Conservation (phyloP, 1,284 basidiomycete species). For the Salmacisia buchloeana region DNA sequence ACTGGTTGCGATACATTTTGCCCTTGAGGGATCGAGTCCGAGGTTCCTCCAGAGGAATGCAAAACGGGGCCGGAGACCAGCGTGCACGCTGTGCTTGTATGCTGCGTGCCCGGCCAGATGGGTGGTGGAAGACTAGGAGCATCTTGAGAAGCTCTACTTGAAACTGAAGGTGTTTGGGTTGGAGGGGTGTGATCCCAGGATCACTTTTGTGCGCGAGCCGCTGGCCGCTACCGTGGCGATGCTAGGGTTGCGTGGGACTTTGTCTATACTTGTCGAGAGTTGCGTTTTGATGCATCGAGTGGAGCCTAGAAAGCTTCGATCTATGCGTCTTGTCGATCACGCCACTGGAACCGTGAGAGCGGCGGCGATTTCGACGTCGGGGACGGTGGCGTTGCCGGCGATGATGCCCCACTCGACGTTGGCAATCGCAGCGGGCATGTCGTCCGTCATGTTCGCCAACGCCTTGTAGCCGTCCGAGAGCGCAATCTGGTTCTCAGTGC, state of each 20-base stretch:
- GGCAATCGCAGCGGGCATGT: slow-evolving; percentile 25
- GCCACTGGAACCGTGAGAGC: not conserved
- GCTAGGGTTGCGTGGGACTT: not conserved
- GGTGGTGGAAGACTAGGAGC: too few relatives aligned
- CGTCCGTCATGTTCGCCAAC: slow-evolving; percentile 22
- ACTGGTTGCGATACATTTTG: too few relatives aligned
- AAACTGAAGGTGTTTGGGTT: not conserved
- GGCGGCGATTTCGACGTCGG: slow-evolving; percentile 11
- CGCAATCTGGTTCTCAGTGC: slow-evolving; percentile 21
- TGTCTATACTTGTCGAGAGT: not conserved
- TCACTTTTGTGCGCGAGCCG: not conserved
- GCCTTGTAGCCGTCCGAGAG: slow-evolving; percentile 27
- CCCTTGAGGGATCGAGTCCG: too few relatives aligned
- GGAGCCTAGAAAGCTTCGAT: not conserved
- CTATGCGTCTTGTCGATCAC: not conserved
- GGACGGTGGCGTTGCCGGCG: slow-evolving; percentile 30
- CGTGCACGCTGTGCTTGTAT: too few relatives aligned
- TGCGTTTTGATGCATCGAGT: not conserved
- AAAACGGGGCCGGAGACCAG: too few relatives aligned
- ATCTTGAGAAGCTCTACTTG: not conserved
- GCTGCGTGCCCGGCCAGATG: too few relatives aligned
- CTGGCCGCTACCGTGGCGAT: not conserved
- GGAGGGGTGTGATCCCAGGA: not conserved
- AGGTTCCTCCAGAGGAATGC: too few relatives aligned
- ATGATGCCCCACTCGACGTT: slow-evolving; percentile 37